Evolutionary conservation across 176 grass and related monocot species (phyloP), one percentile per base, ranked within the genome.

Genomic region (Hsuehochloa calcarea): DNA sequence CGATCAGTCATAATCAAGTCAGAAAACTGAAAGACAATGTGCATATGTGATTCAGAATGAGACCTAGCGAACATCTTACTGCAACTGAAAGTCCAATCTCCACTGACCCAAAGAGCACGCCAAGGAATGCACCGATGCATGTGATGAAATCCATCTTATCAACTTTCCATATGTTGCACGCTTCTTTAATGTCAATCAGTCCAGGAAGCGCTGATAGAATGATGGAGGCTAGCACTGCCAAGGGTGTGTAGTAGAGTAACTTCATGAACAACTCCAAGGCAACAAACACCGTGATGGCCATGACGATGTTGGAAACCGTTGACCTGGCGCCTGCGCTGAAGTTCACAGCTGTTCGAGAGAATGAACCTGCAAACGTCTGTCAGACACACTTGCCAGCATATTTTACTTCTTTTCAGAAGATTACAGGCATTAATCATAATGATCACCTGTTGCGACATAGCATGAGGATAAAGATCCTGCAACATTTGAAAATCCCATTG

Each of bases 91-190:
- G 96, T 4, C 96, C 96, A 10, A 98, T 96, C 63, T 98, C 93
- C 47, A 98, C 91, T 0, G 96, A 98, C 37, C 93, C 90, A 76
- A 98, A 98, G 49, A 98, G 87, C 37, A 98, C 93, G 25, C 96
- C 96, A 45, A 89, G 7, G 45, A 99, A 98, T 8, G 96, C 91
- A 64, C 96, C 91, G 7, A 92, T 31, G 63, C 96, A 98, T 68
- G 75, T 92, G 14, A 98, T 54, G 69, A 96, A 98, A 83, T 99
- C 96, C 91, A 94, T 99, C 80, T 99, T 99, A 75, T 99, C 96
- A 3, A 99, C 65, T 56, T 90, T 93, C 88, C 93, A 99, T 63
- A 99, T 94, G 44, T 44, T 94, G 81, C 27, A 84, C 23, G 91
- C 93, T 86, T 96, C 91, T 59, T 93, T 92, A 19, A 94, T 66